A percentile compares a stretch with the other conserved stretches of the same genome.
These are phyloP conservation scores for Pyrus betulifolia DNA, from an alignment of 306 rosid genomes.

Conservation along the genomic window DNA sequence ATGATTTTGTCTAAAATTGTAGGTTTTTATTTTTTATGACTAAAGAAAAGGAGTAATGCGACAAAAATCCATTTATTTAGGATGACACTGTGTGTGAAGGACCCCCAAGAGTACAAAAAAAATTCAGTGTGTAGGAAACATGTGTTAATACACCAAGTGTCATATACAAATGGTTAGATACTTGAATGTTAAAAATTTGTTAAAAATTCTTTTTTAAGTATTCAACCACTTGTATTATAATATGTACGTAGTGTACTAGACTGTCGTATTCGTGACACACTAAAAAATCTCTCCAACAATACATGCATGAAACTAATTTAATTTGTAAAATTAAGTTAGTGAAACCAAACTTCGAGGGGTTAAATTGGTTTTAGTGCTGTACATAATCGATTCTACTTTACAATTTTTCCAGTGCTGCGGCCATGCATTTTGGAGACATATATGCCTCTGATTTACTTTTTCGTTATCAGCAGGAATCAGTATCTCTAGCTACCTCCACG, in stretches of 20 bases:
- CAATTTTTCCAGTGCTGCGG: not conserved
- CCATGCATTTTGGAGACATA: not conserved
- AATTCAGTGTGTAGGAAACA: too few relatives aligned
- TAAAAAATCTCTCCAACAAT: not conserved
- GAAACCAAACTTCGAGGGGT: not conserved
- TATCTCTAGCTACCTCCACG: not conserved
- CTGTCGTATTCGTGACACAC: too few relatives aligned
- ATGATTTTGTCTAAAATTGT: constrained; percentile 3
- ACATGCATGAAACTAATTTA: not conserved
- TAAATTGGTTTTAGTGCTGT: not conserved
- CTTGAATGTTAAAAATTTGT: too few relatives aligned
- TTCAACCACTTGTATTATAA: too few relatives aligned
- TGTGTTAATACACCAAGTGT: too few relatives aligned
- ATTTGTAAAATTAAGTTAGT: not conserved
- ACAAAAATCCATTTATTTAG: not conserved
- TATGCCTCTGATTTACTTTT: not conserved
- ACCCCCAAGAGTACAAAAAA: not conserved
- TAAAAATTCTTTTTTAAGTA: too few relatives aligned
- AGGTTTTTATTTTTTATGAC: not conserved
- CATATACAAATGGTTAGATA: too few relatives aligned
- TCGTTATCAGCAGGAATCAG: not conserved
- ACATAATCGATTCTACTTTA: not conserved
- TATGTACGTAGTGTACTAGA: fast-evolving
- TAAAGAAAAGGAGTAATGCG: not conserved
- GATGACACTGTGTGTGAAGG: not conserved